These are phyloP conservation scores for Galerina marginata DNA, from an alignment of 768 basidiomycete species.

Conservation along the genomic window DNA sequence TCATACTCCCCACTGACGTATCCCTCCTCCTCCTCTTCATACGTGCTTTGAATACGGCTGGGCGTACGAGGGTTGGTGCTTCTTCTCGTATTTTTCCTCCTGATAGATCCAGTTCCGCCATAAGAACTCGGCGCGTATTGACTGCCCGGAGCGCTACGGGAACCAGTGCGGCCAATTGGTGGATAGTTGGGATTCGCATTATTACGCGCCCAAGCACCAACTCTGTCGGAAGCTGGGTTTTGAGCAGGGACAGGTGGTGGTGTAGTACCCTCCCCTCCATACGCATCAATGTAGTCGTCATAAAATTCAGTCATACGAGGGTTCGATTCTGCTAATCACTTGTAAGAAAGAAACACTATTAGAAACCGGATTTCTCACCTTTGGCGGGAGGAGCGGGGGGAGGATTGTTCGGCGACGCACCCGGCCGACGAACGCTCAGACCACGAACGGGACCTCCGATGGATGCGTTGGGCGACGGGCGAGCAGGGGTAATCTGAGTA, in stretches of 20 bases:
- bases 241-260: slow-evolving; percentile 41
- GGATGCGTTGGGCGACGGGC: slow-evolving; percentile 41
- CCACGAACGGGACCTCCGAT: slow-evolving; percentile 55
- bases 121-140: slow-evolving; percentile 56
- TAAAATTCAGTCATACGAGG: slow-evolving; percentile 73
- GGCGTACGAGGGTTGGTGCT: slow-evolving; percentile 38
- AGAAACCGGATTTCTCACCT: slow-evolving; percentile 33
- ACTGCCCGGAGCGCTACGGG: slow-evolving; percentile 56
- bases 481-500: slow-evolving; percentile 39
- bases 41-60: slow-evolving; percentile 50
- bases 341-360: not conserved
- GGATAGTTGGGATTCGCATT: slow-evolving; percentile 46
- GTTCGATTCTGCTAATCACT: slow-evolving; percentile 24
- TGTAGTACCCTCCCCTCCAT: slow-evolving; percentile 45
- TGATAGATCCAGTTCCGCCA: slow-evolving; percentile 39
- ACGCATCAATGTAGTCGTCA: slow-evolving; percentile 72
- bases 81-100: slow-evolving; percentile 57
- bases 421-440: slow-evolving; percentile 50
- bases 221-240: slow-evolving; percentile 43
- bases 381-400: slow-evolving; percentile 41
- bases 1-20: slow-evolving; percentile 76
- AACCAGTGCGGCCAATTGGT: slow-evolving; percentile 42
- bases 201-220: slow-evolving; percentile 62
- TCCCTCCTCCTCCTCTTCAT: slow-evolving; percentile 81
- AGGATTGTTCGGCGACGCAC: slow-evolving; percentile 28